Conservation (phyloP, 1,139 yeast species). For the Suhomyces ambrosiae region DNA sequence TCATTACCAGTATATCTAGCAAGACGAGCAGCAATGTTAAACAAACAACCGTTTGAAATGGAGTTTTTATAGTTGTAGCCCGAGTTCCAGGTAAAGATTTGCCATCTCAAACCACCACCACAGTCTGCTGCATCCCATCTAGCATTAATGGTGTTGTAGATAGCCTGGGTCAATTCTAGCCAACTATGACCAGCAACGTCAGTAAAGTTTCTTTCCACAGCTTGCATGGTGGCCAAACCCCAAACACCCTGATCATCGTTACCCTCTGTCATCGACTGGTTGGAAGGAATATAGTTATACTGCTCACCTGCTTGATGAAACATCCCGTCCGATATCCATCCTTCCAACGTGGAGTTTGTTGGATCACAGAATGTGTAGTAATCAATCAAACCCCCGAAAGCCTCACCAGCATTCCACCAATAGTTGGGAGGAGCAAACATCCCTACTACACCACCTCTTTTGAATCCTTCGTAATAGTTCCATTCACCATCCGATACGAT, state of each 20-base stretch:
- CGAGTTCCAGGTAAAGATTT: conserved; percentile 90
- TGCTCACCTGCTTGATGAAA: conserved; percentile 55
- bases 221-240: conserved; percentile 63
- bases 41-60: conserved; percentile 87
- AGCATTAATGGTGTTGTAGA: conserved; percentile 84
- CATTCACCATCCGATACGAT: conserved; percentile 51
- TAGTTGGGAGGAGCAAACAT: conserved; percentile 61
- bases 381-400: conserved; percentile 62
- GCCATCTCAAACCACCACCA: conserved; percentile 95
- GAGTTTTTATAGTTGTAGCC: conserved; percentile 93
- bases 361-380: conserved; percentile 51
- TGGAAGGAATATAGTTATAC: conserved; percentile 57
- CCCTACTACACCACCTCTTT: conserved; percentile 60
- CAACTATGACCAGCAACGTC: conserved; percentile 59
- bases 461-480: conserved; percentile 58
- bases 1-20: conserved; percentile 79
- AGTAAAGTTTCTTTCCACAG: conserved; percentile 62
- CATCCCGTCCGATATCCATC: conserved; percentile 44
- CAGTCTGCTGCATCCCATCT: conserved; percentile 82
- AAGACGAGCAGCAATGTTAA: conserved; percentile 84
- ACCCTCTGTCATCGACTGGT: conserved; percentile 66
- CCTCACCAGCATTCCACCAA: conserved; percentile 78
- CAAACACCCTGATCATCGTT: conserved; percentile 76
- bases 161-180: conserved; percentile 76
- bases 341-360: conserved; percentile 44